Base-by-base conservation (phyloP, 2,329 filamentous ascomycete species). In the Cladosporium phlei region DNA sequence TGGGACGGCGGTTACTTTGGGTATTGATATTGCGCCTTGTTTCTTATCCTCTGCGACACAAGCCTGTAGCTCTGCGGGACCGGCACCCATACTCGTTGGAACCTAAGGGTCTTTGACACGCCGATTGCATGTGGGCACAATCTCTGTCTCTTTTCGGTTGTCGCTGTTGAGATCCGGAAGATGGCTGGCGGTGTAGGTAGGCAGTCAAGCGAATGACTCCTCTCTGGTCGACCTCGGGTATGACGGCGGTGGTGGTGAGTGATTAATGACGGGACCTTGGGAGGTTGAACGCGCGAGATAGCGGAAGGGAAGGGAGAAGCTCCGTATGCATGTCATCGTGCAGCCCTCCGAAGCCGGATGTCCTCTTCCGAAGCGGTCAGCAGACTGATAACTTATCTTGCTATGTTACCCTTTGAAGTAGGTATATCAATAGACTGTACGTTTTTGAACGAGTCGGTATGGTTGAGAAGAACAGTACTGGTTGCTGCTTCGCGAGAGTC, bases 21-120 rank as follows among this genome's bases (percentile, higher is more conserved):
- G n/a, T 35, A 24, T 45, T 28, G 42, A 37, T 19, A 35, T 35
- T 22, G 30, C 32, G 30, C 42, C 42, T 21, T 16, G 17, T 14
- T n/a, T 10, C 16, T 45, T 45, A 45, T 45, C 24, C 39, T 45
- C 43, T 45, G 46, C 43, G 44, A 48, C 47, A 35, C 47, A 30
- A 19, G 44, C 46, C 29, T 34, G 47, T 39, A 42, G 45, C 47
- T 37, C 51, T 48, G 44, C 53, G 51, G 47, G 47, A 50, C 30
- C 53, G 40, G 47, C 53, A 55, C 46, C 53, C 53, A 47, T 52
- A 55, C 40, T 53, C 53, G 50, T 55, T 55, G n/a, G 48, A 52
- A 42, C 53, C 53, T 39, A 53, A 39, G 42, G 53, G 53, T 51
- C 40, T 47, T 28, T 40, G 22, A 17, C 28, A 32, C 35, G 25